Base-by-base conservation (phyloP, 2,329 filamentous ascomycete genomes). In the Magnaporthiopsis incrustans region DNA sequence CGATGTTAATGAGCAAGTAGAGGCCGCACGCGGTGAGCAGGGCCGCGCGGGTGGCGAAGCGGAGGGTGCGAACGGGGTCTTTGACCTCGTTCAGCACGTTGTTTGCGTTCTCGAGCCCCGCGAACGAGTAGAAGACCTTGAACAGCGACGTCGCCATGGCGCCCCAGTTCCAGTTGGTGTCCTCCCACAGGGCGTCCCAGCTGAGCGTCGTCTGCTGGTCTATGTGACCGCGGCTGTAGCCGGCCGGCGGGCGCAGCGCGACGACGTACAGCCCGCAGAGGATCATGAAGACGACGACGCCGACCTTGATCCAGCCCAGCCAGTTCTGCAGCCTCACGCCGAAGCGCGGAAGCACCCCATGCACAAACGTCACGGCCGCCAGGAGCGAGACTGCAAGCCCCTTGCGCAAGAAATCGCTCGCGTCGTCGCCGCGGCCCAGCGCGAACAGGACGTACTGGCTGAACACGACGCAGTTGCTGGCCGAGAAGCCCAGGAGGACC, bases 81-180 rank as follows among this genome's bases (percentile, higher is more conserved):
- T 85, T 85, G 26, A 91, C 87, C 71, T 91, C 88, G 70, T 88
- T 89, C 62, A 91, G 77, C 4, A 90, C 88, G 68, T 90, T 88
- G 73, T 87, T 89, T 67, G 87, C 79, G 66, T 90, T 90, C 63
- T 80, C 83, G 15, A 89, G 76, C 0, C 89, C 88, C 0, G 86
- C 79, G 64, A 89, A 91, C 0, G 87, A 88, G 71, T 90, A 90
- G 59, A 88, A 85, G 0, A 90, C 85, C 68, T 88, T 87, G 75
- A 88, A 87, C 0, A 91, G 74, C 0, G 87, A 82, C 0, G 88
- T 89, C 0, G 86, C 84, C n/a, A 91, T 77, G 1, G 84, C 78
- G 35, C 86, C 85, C 81, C 86, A 89, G 69, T 83, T 87, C 87
- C 88, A 90, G 64, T 87, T 84, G 1, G 85, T 89, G 44, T 81